phyloP scores from a whole-genome alignment of 768 basidiomycete genomes.

The Mycena leptocephala region DNA sequence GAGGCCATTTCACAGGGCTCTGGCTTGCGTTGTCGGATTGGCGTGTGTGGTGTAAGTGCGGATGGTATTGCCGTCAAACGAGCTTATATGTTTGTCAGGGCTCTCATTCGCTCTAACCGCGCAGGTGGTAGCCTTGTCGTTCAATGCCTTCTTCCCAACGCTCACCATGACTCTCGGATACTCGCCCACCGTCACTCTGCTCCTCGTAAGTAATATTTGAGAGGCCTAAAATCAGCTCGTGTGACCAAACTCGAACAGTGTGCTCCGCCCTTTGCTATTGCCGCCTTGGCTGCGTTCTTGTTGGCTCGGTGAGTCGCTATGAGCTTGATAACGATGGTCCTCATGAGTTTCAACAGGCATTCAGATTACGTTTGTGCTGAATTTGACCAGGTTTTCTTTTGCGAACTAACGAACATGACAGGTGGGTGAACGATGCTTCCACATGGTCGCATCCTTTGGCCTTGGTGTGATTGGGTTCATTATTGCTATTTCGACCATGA shows the following conservation, averaged over 20 bases:
- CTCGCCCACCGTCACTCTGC: conserved; percentile 20
- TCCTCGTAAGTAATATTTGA: conserved; percentile 1
- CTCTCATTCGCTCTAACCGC: conserved; percentile 75
- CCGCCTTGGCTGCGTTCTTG: conserved; percentile 72
- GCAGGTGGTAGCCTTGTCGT: conserved; percentile 76
- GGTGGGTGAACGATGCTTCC: conserved; percentile 82
- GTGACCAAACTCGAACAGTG: conserved; percentile 41
- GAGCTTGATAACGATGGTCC: too few species aligned
- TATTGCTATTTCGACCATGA: conserved; percentile 82
- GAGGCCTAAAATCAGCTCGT: not conserved
- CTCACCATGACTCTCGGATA: conserved; percentile 81
- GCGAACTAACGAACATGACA: not conserved
- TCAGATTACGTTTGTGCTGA: conserved; percentile 68
- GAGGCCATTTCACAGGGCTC: conserved; percentile 64
- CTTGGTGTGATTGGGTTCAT: conserved; percentile 83
- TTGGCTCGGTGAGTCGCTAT: conserved; percentile 60
- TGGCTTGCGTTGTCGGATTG: conserved; percentile 79
- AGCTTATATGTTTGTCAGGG: conserved; percentile 44
- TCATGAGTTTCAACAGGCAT: conserved; percentile 60
- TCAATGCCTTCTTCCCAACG: conserved; percentile 89
- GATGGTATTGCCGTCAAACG: not conserved
- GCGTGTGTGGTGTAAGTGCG: conserved; percentile 79
- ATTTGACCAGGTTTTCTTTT: not conserved
- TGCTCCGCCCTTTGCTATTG: conserved; percentile 86
- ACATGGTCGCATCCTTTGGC: conserved; percentile 70